phyloP scores from a whole-genome alignment of 805 yeast genomes.

The Metschnikowia sp. region DNA sequence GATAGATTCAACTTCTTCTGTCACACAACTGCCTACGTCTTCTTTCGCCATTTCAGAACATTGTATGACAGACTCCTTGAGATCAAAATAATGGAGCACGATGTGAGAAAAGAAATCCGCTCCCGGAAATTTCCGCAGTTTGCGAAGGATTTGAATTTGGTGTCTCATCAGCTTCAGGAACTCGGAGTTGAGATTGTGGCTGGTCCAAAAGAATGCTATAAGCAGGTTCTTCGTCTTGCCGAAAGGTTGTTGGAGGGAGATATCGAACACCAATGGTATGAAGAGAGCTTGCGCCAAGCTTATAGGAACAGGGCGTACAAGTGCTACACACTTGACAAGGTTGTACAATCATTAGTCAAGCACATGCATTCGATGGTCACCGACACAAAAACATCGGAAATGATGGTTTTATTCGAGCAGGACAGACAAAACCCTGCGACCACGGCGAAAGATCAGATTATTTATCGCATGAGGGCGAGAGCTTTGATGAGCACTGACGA shows the following conservation, averaged over 20 bases:
- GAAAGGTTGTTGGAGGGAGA: slow-evolving; percentile 83
- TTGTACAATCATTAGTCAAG: slow-evolving; percentile 66
- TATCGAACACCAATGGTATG: slow-evolving; percentile 90
- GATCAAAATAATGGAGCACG: slow-evolving; percentile 65
- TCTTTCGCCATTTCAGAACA: slow-evolving; percentile 80
- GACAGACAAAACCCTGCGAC: slow-evolving; percentile 67
- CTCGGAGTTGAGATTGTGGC: slow-evolving; percentile 65
- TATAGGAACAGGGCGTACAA: slow-evolving; percentile 91
- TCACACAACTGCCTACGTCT: slow-evolving; percentile 83
- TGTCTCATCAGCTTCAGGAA: slow-evolving; percentile 77
- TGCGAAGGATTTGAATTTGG: slow-evolving; percentile 81
- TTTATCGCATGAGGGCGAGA: slow-evolving; percentile 86
- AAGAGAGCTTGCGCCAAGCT: slow-evolving; percentile 92
- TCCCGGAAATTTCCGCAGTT: slow-evolving; percentile 64
- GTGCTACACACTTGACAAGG: slow-evolving; percentile 89
- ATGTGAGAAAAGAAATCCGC: slow-evolving; percentile 70
- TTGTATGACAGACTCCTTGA: slow-evolving; percentile 77
- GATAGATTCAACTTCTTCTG: slow-evolving; percentile 74
- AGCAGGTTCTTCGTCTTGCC: slow-evolving; percentile 72
- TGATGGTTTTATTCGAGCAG: slow-evolving; percentile 74
- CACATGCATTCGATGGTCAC: slow-evolving; percentile 82
- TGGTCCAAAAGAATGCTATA: slow-evolving; percentile 63
- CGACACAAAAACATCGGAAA: slow-evolving; percentile 77
- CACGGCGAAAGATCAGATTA: slow-evolving; percentile 80
- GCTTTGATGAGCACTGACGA: slow-evolving; percentile 76